Base-by-base conservation (phyloP, 164 flowering plant species). In the Annona cherimola region DNA sequence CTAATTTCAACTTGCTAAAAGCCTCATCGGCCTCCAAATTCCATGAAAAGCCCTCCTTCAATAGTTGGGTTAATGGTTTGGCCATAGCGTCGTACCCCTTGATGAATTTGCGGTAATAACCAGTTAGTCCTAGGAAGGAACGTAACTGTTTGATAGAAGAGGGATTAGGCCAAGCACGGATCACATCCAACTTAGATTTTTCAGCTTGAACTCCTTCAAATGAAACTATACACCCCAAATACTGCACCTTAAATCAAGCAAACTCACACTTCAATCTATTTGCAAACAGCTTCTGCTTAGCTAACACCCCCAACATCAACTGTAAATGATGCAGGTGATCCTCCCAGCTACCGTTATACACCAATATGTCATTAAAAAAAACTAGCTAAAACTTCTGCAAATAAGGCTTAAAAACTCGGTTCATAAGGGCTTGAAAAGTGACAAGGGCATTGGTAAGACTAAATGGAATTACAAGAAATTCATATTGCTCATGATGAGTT, bases 61-160 rank as follows among this genome's bases (percentile, higher is more conserved):
- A 8, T 16, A 69, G 18, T 9, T 46, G 5, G 3, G 42, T 69
- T 1, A 69, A 42, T 14, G 71, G 71, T 4, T 16, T 5, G 1
- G 71, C 71, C 0, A 50, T 46, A 12, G 3, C 1, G 12, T 42
- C 61, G 42, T 69, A 69, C 4, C 19, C 35, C 50, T 20, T 35
- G 54, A 69, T 69, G 42, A 69, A 76, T 5, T 26, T 57, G 3
- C 60, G 12, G 41, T 76, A 76, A 44, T 76, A 69, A 35, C 63
- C 64, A 0, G 45, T 69, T 5, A 69, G 18, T 2, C 72, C 72
- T 1, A 57, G 12, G 19, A 76, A 76, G 1, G 67, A 67, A 0
- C 45, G 1, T 39, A 63, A 16, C 9, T 63, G 12, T 8, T 26
- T 63, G 6, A 20, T 5, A 63, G 1, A 7, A 5, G 6, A 6